These are phyloP conservation scores for Cicer bijugum DNA, from an alignment of 306 rosid species.

Conservation along the genomic window DNA sequence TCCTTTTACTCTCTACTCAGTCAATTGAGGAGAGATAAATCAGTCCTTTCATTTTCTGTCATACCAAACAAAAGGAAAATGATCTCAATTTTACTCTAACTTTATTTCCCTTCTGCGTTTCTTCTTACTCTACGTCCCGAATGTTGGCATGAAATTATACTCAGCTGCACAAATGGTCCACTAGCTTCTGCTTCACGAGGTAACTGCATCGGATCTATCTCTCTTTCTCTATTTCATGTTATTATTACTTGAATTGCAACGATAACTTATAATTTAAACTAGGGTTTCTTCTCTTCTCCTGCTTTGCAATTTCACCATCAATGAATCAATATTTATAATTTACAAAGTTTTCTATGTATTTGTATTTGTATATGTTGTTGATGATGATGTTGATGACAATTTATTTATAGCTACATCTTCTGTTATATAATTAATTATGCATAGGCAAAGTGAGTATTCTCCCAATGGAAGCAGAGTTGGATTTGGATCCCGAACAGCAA, in stretches of 20 bases:
- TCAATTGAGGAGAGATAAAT: too few species aligned
- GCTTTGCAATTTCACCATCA: background rate
- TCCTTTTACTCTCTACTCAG: too few species aligned
- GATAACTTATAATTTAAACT: background rate
- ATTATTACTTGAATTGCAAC: background rate
- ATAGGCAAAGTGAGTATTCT: constrained; percentile 39
- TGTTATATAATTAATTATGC: constrained; percentile 21
- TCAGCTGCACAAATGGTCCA: background rate
- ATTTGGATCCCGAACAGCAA: constrained; percentile 57
- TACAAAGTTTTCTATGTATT: background rate
- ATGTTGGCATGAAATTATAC: constrained; percentile 4
- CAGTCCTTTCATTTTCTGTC: too few species aligned
- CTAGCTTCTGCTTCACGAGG: constrained; percentile 31
- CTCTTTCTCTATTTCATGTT: background rate
- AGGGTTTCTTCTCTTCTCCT: constrained; percentile 28
- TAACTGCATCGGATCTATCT: constrained; percentile 27
- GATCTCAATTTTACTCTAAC: too few species aligned
- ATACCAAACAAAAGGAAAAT: too few species aligned
- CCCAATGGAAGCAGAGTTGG: constrained; percentile 66
- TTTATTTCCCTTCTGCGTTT: too few species aligned
- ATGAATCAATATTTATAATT: background rate
- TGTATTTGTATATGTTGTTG: background rate
- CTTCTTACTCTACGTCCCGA: background rate
- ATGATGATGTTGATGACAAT: background rate
- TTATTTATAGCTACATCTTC: constrained; percentile 9